These are phyloP conservation scores for Secale cereale DNA, from an alignment of 176 grass and related monocot genomes.

Conservation along the genomic window DNA sequence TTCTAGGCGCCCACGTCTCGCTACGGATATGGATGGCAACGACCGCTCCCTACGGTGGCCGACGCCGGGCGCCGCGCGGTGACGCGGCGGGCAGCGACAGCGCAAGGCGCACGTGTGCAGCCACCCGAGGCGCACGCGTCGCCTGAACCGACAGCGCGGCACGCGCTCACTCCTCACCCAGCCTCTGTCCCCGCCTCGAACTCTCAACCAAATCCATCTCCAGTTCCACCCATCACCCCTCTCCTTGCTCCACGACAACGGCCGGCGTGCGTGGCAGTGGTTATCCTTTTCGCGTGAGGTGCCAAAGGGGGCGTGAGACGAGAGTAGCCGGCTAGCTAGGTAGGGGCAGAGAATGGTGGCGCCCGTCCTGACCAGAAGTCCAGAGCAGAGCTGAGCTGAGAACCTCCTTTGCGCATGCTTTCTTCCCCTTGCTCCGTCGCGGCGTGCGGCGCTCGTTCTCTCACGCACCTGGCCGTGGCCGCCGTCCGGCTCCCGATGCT, in stretches of 20 bases:
- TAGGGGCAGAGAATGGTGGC: background rate
- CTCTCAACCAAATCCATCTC: background rate
- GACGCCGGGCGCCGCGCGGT: background rate
- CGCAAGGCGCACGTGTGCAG: background rate
- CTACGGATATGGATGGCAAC: background rate
- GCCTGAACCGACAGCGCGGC: background rate
- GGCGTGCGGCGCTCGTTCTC: background rate
- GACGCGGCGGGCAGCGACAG: background rate
- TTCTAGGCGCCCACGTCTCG: too few species aligned
- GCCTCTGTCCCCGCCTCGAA: background rate
- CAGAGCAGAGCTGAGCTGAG: background rate
- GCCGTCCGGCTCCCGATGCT: constrained; percentile 11
- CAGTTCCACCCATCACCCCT: background rate
- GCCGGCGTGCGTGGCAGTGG: background rate
- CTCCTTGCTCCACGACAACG: background rate
- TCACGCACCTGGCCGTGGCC: background rate
- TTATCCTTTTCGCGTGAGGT: background rate
- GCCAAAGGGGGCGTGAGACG: too few species aligned
- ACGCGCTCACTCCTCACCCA: background rate
- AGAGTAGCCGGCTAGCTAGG: background rate
- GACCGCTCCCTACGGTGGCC: background rate
- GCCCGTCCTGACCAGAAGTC: background rate
- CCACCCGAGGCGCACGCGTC: constrained; percentile 8
- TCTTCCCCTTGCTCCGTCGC: background rate
- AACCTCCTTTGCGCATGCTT: background rate